Evolutionary conservation across 495 filamentous ascomycete species (phyloP).

Genomic region (Apodospora peruviana): DNA sequence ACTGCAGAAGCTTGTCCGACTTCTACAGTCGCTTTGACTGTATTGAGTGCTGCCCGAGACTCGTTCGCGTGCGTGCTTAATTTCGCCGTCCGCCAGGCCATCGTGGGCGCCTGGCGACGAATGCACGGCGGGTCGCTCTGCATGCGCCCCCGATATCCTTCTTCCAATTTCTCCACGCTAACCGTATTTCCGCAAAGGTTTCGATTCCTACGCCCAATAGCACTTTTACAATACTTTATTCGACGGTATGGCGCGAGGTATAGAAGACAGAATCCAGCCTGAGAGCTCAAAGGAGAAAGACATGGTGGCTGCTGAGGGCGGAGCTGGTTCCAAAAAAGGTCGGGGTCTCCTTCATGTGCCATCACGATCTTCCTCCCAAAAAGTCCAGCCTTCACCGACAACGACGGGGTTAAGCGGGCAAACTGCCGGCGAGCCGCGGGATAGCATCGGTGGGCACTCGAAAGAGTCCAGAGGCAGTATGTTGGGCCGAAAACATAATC

Average conservation of each 20-base stretch:
- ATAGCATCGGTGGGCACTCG: slow-evolving; percentile 55
- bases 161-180: not conserved
- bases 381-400: slow-evolving; percentile 55
- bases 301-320: slow-evolving; percentile 34
- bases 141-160: not conserved
- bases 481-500: slow-evolving; percentile 59
- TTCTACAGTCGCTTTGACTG: not conserved
- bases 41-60: too few relatives aligned
- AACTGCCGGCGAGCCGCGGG: slow-evolving; percentile 54
- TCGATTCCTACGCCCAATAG: not conserved
- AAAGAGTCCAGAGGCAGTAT: slow-evolving; percentile 66
- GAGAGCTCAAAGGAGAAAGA: slow-evolving; percentile 46
- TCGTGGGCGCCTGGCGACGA: not conserved
- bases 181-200: not conserved
- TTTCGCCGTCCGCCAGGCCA: not conserved
- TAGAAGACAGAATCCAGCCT: slow-evolving; percentile 26
- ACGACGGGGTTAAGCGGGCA: slow-evolving; percentile 61
- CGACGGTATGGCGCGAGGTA: slow-evolving; percentile 34
- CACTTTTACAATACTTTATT: not conserved
- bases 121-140: not conserved
- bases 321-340: slow-evolving; percentile 46
- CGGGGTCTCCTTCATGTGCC: slow-evolving; percentile 56
- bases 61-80: not conserved
- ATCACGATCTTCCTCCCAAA: slow-evolving; percentile 65
- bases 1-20: not conserved